Base-by-base conservation (phyloP, 768 basidiomycete genomes). In the Mycena olivaceomarginata region DNA sequence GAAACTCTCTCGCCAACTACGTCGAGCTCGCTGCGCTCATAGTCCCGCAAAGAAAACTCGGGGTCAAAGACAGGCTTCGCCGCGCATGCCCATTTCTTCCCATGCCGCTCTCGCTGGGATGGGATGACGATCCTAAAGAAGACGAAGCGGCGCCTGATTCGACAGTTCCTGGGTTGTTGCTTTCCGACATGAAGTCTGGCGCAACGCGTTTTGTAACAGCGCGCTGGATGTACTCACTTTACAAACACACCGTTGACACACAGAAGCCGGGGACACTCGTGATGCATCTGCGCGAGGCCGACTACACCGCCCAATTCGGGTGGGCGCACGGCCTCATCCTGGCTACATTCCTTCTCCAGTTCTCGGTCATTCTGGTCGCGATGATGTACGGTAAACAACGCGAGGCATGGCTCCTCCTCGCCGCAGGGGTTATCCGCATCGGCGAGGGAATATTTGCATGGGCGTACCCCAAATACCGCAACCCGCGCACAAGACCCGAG, bases 91-190 rank as follows among this genome's bases (percentile, higher is more conserved):
- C 39, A 0, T 72, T 64, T 43, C 63, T 72, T 11, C 62, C 70
- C 51, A 72, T 72, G 70, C 70, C 70, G 20, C 70, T 72, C 39
- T 64, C 62, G 40, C 51, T 72, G 5, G 70, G 70, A 43, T 72
- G 70, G 70, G 70, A 71, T n/a, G 18, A 37, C 7, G 60, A 71
- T 51, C 60, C 70, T 37, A 39, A 60, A 20, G 70, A 51, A 20
- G 70, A 64, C 16, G 62, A 72, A 20, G 31, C 16, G 40, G 63
- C 48, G 10, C 62, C 37, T 8, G 70, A 65, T 22, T 65, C 63
- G 12, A 63, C 60, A 22, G 37, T 71, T 15, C 46, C 60, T 10
- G 70, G 62, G n/a, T 48, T 71, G 10, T n/a, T 45, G 41, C 22
- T 70, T 1, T 70, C 68, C 22, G 56, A 70, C 39, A 70, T 70